phyloP scores from a whole-genome alignment of 441 rosid genomes.

The Gossypium gossypioides region DNA sequence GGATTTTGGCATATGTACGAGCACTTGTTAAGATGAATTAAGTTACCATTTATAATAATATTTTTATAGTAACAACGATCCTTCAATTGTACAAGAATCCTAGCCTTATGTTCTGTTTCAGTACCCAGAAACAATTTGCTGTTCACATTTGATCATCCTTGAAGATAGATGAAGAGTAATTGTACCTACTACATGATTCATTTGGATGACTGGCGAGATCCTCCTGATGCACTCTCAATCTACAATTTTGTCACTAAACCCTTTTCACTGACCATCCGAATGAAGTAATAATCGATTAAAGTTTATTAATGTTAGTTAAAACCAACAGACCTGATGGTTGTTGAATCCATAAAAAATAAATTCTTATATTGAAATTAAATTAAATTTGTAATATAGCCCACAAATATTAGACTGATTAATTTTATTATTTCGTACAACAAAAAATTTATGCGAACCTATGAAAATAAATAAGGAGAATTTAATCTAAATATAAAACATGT shows the following conservation, averaged over 20 bases:
- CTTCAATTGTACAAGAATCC: too few relatives aligned
- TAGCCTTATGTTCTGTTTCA: too few relatives aligned
- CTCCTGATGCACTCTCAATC: not conserved
- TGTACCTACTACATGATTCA: not conserved
- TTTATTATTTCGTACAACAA: too few relatives aligned
- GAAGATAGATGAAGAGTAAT: not conserved
- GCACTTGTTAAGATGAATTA: not conserved
- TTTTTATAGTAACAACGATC: not conserved
- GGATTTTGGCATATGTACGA: not conserved
- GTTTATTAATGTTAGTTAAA: not conserved
- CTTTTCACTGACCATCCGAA: not conserved
- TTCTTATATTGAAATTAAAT: too few relatives aligned
- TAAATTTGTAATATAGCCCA: too few relatives aligned
- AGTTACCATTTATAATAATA: not conserved
- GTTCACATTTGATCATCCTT: not conserved
- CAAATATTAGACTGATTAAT: too few relatives aligned
- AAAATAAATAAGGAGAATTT: too few relatives aligned
- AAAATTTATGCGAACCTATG: too few relatives aligned
- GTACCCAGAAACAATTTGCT: not conserved
- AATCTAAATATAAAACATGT: too few relatives aligned
- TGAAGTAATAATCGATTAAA: not conserved
- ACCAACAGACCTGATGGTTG: not conserved
- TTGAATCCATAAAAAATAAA: too few relatives aligned
- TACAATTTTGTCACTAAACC: not conserved
- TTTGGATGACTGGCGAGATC: not conserved